Percentiles rank a stretch among this genome's conserved stretches.
Conservation (phyloP, 2,329 filamentous ascomycete species). For the Fusarium paranaense region DNA sequence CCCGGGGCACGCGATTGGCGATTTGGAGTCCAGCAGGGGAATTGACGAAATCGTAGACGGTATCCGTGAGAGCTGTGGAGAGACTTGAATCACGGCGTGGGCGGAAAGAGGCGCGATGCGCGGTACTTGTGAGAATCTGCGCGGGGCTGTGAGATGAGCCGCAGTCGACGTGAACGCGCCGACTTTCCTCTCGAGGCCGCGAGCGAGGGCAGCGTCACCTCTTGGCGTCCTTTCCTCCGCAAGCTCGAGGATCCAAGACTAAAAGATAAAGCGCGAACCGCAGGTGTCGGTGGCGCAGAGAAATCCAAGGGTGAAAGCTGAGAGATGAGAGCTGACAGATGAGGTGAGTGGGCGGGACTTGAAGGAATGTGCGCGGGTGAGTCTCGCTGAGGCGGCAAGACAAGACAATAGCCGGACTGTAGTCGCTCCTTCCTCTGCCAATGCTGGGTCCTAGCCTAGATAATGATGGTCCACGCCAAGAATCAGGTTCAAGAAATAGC, state of each 20-base stretch:
- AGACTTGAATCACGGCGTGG: not conserved
- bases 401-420: conserved; percentile 40
- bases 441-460: conserved; percentile 3
- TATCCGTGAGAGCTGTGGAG: not conserved
- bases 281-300: conserved; percentile 9
- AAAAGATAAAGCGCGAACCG: not conserved
- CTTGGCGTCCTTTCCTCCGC: not conserved
- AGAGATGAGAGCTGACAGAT: conserved; percentile 9
- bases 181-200: not conserved
- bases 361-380: conserved; percentile 26
- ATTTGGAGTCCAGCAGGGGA: conserved; percentile 1
- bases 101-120: conserved; percentile 7
- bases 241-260: conserved; percentile 11
- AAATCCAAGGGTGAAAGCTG: not conserved
- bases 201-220: conserved; percentile 10
- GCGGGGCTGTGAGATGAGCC: conserved; percentile 12
- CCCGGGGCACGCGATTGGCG: conserved; percentile 9
- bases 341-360: conserved; percentile 9
- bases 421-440: conserved; percentile 20
- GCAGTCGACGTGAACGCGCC: conserved; percentile 4
- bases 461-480: conserved; percentile 13
- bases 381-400: conserved; percentile 20
- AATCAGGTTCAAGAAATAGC: conserved; percentile 15
- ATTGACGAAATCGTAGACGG: conserved; percentile 1
- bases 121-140: conserved; percentile 12